Base-by-base conservation (phyloP, 2,329 filamentous ascomycete genomes). In the Xylariaceae sp. region DNA sequence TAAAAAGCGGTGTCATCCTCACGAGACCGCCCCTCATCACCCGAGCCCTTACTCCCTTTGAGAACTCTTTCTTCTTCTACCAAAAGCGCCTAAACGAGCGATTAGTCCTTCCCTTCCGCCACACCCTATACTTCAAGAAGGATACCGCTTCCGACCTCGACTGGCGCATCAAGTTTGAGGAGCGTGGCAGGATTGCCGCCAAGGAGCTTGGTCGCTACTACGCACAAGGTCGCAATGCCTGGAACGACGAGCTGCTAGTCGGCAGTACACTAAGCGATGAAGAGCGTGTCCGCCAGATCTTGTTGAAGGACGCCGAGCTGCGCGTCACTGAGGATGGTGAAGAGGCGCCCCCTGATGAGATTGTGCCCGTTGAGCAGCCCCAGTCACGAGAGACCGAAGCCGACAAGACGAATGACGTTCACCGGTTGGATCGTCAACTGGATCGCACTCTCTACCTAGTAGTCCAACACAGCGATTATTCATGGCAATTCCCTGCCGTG, bases 81-180 rank as follows among this genome's bases (percentile, higher is more conserved):
- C 94, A 99, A 74, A 92, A 92, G 62, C 90, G 94, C 12, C 80
- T 99, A 53, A 96, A 97, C 70, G 94, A 99, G 76, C 88, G 94
- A 39, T 79, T 96, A 45, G 84, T 86, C 17, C 80, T 94, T 5
- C 89, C 91, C 1, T 99, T 97, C 70, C 87, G 87, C 49, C 83
- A 88, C 58, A 88, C 88, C 67, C 94, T 97, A 73, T 99, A 95
- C 79, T 95, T 91, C 81, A 95, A 95, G 76, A 85, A 85, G 60
- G 89, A 89, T 65, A 95, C 91, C 11, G 86, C 90, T 1, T 78
- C 83, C 9, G 88, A 91, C 58, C 76, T 90, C 44, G 91, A 96
- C 73, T 97, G 90, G 89, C 89, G 91, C 68, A 80, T 89, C 66
- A 95, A 95, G 72, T 80, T 89, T 55, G 77, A 78, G 60, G 86